A percentile compares a stretch with the other conserved stretches of the same genome.
phyloP scores from a whole-genome alignment of 208 protist species.

The Leishmania gerbilli region DNA sequence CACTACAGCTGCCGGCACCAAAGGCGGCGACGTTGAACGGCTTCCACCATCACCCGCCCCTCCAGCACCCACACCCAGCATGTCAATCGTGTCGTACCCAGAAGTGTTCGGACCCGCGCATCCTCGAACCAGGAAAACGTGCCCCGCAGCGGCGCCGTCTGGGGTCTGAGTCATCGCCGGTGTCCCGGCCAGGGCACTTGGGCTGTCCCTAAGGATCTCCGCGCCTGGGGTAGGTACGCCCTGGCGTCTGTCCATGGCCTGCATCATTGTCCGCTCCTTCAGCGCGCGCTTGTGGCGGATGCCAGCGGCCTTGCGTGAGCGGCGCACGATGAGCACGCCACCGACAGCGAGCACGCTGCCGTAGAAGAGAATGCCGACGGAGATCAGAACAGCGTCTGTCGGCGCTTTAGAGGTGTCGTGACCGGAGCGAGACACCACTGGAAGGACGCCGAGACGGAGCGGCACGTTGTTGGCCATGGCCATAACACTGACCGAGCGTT shows the following conservation, averaged over 20 bases:
- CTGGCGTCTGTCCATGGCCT: conserved; percentile 14
- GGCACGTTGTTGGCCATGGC: conserved; percentile 27
- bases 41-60: neutral
- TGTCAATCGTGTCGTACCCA: neutral
- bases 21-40: neutral
- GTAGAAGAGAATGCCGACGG: conserved; percentile 47
- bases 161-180: neutral
- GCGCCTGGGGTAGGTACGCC: neutral
- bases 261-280: conserved; percentile 16
- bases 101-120: neutral
- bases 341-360: conserved; percentile 38
- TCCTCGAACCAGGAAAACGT: neutral
- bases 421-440: conserved; percentile 7
- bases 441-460: conserved; percentile 48
- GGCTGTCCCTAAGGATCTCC: neutral
- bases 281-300: conserved; percentile 31
- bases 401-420: conserved; percentile 14
- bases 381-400: conserved; percentile 32
- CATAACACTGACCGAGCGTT: conserved; percentile 1
- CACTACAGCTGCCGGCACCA: conserved; percentile 26
- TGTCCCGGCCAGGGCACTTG: neutral
- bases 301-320: conserved; percentile 34
- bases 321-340: conserved; percentile 31
- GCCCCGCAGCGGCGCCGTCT: neutral
- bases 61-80: neutral